These are phyloP conservation scores for Cyclanthera cordifolia DNA, from an alignment of 306 rosid species.

Conservation along the genomic window DNA sequence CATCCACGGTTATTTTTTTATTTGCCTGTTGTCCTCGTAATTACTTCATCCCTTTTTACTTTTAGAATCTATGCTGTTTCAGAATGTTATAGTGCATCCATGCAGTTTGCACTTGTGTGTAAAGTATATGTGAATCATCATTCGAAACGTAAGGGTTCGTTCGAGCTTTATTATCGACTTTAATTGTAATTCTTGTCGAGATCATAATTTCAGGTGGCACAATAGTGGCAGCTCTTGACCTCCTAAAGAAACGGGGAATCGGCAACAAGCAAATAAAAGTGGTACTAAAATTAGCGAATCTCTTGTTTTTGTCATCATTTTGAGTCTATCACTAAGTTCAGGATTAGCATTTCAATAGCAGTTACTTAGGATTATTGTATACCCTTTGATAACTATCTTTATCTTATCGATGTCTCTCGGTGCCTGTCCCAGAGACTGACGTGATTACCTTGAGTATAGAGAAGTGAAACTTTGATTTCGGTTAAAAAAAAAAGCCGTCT, in stretches of 20 bases:
- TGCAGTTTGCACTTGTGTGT: too few species aligned
- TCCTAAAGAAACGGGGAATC: constrained; percentile 66
- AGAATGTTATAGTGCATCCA: neutral
- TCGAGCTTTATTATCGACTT: too few species aligned
- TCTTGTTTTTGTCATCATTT: neutral
- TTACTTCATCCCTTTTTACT: neutral
- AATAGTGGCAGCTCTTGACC: constrained; percentile 58
- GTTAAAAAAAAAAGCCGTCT: too few species aligned
- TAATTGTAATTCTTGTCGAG: too few species aligned
- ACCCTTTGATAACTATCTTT: neutral
- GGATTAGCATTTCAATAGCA: neutral
- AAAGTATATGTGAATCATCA: too few species aligned
- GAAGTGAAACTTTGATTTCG: too few species aligned
- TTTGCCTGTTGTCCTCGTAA: neutral
- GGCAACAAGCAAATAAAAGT: constrained; percentile 70
- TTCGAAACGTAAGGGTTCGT: too few species aligned
- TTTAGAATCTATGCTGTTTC: neutral
- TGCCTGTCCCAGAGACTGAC: too few species aligned
- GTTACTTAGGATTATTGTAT: neutral
- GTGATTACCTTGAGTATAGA: too few species aligned
- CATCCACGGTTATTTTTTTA: too few species aligned
- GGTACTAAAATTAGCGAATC: constrained; percentile 29
- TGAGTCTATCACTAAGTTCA: too few species aligned
- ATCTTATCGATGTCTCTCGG: too few species aligned
- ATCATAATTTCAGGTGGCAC: constrained; percentile 63